Percentiles rank a stretch among this genome's conserved stretches.
Conservation (phyloP, 1,284 basidiomycete genomes). For the Ceratorhiza oryzae-sativae region DNA sequence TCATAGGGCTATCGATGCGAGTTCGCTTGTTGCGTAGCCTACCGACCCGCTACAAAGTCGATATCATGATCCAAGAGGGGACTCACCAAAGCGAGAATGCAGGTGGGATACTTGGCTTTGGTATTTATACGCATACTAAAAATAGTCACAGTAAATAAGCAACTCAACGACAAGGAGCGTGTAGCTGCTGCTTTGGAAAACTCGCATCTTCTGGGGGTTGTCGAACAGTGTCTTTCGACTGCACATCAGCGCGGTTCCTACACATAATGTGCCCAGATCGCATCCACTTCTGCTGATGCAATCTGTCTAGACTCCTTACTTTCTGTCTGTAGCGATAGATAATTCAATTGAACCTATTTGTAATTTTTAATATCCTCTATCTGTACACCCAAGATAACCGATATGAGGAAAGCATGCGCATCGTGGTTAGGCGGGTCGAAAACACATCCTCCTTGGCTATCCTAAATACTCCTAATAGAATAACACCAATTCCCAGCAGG, state of each 20-base stretch:
- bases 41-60: slow-evolving; percentile 92
- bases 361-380: neutral
- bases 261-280: neutral
- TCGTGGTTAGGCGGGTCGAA: slow-evolving; percentile 3
- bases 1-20: slow-evolving; percentile 85
- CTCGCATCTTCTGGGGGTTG: slow-evolving; percentile 81
- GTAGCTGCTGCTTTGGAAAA: slow-evolving; percentile 98
- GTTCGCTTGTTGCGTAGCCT: slow-evolving; percentile 90
- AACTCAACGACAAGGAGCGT: slow-evolving; percentile 98
- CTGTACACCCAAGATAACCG: slow-evolving; percentile 6
- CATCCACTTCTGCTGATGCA: neutral
- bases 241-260: slow-evolving; percentile 47
- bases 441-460: slow-evolving; percentile 30
- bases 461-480: slow-evolving; percentile 21
- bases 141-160: slow-evolving; percentile 83
- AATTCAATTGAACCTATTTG: neutral
- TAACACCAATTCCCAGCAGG: slow-evolving; percentile 5
- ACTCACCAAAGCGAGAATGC: slow-evolving; percentile 95
- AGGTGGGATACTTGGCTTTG: slow-evolving; percentile 54
- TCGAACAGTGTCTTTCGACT: slow-evolving; percentile 83
- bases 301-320: neutral
- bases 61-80: slow-evolving; percentile 91
- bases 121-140: neutral
- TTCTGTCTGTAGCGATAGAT: slow-evolving; percentile 20
- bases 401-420: slow-evolving; percentile 22